Percentiles rank a stretch among this genome's conserved stretches.
These are phyloP conservation scores for Hemileccinum rubropunctum DNA, from an alignment of 768 basidiomycete genomes.

Conservation along the genomic window DNA sequence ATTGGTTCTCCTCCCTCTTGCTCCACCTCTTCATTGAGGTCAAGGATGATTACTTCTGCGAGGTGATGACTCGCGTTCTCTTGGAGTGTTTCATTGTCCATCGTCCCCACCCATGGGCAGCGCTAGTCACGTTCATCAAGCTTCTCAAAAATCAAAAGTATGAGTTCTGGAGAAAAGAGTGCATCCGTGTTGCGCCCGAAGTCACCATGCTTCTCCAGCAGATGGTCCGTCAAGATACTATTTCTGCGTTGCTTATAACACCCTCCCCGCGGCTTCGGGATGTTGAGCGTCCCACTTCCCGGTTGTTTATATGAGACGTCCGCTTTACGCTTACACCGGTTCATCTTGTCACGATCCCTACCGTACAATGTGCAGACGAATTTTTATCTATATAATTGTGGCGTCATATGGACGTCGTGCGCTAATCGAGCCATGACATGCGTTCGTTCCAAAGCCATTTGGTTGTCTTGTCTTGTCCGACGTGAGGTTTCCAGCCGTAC, in stretches of 20 bases:
- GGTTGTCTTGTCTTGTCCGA: slow-evolving; percentile 26
- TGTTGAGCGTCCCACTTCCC: slow-evolving; percentile 4
- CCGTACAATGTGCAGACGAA: slow-evolving; percentile 27
- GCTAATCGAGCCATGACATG: slow-evolving; percentile 50
- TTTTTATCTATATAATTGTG: slow-evolving; percentile 22
- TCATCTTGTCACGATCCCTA: slow-evolving; percentile 30
- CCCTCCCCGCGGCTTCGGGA: slow-evolving; percentile 1
- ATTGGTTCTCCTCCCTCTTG: slow-evolving; percentile 93
- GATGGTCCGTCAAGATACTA: slow-evolving; percentile 13
- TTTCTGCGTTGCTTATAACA: slow-evolving; percentile 12
- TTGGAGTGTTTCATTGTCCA: slow-evolving; percentile 92
- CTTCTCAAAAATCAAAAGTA: slow-evolving; percentile 87
- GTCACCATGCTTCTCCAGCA: slow-evolving; percentile 67
- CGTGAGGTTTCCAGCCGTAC: slow-evolving; percentile 16
- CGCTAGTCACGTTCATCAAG: slow-evolving; percentile 91
- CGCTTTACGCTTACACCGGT: slow-evolving; percentile 4
- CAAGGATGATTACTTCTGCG: slow-evolving; percentile 71
- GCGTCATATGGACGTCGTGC: slow-evolving; percentile 21
- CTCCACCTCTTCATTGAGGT: slow-evolving; percentile 85
- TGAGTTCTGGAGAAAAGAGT: slow-evolving; percentile 88
- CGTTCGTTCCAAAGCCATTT: slow-evolving; percentile 46
- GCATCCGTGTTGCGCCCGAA: slow-evolving; percentile 81
- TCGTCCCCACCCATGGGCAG: slow-evolving; percentile 96
- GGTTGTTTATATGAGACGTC: slow-evolving; percentile 21
- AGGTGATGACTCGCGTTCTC: slow-evolving; percentile 85